phyloP scores from a whole-genome alignment of 1,139 yeast genomes.

The Yamadazyma kanchanaburiensis region DNA sequence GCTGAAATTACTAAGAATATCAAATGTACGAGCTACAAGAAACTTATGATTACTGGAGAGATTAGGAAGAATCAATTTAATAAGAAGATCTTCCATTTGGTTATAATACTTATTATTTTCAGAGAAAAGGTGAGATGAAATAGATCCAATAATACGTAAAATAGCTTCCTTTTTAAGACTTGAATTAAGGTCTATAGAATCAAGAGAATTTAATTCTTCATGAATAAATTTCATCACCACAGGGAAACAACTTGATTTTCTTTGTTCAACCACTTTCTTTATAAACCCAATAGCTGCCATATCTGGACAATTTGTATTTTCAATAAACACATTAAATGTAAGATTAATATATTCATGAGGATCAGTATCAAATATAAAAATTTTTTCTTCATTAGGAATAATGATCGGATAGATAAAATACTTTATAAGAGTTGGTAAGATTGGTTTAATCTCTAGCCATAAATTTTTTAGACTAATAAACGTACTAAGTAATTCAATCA shows the following conservation, averaged over 20 bases:
- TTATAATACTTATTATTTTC: conserved; percentile 51
- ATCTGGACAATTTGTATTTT: conserved; percentile 59
- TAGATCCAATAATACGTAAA: conserved; percentile 71
- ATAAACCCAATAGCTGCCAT: conserved; percentile 62
- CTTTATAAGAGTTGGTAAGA: conserved; percentile 59
- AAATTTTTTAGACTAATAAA: conserved; percentile 64
- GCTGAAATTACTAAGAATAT: conserved; percentile 69
- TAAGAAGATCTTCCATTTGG: conserved; percentile 70
- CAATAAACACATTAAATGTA: conserved; percentile 60
- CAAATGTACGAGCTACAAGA: conserved; percentile 81
- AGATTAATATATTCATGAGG: conserved; percentile 89
- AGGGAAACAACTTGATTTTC: conserved; percentile 58
- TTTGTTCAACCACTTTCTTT: conserved; percentile 64
- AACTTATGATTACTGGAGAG: conserved; percentile 66
- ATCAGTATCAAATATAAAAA: conserved; percentile 81
- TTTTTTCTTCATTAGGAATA: conserved; percentile 64
- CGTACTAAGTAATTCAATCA: conserved; percentile 65
- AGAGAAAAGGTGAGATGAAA: conserved; percentile 57
- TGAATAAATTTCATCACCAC: conserved; percentile 68
- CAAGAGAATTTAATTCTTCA: conserved; percentile 41
- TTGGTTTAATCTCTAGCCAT: conserved; percentile 72
- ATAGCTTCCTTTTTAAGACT: conserved; percentile 81
- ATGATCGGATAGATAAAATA: conserved; percentile 79
- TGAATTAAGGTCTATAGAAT: conserved; percentile 38
- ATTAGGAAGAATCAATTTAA: conserved; percentile 66